Conservation (phyloP, 192 early-diverging fungal species). For the Coemansia sp. region DNA sequence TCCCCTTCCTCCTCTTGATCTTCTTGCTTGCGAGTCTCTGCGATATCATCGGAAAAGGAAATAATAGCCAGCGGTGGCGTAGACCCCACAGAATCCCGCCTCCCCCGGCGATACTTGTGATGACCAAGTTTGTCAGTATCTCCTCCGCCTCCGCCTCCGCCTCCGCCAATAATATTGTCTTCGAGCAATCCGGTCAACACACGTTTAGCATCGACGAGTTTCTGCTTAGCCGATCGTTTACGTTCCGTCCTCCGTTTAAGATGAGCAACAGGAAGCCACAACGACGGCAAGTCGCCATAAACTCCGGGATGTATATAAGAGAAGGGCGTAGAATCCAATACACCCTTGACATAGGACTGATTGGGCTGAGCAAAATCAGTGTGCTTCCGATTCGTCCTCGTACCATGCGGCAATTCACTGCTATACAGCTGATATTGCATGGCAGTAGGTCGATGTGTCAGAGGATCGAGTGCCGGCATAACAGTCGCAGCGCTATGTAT, state of each 20-base stretch:
- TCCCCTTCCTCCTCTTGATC: no score
- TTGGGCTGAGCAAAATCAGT: conserved; percentile 50
- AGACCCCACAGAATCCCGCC: background rate
- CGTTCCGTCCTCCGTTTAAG: conserved; percentile 23
- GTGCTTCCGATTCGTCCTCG: conserved; percentile 27
- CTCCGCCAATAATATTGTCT: conserved; percentile 37
- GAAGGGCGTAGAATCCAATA: conserved; percentile 46
- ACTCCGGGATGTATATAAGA: conserved; percentile 43
- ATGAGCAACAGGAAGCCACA: conserved; percentile 45
- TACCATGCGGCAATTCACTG: conserved; percentile 40
- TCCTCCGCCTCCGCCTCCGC: background rate
- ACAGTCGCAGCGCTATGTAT: conserved; percentile 17
- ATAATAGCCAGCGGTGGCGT: background rate
- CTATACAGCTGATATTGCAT: conserved; percentile 41
- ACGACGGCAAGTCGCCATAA: conserved; percentile 42
- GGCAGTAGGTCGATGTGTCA: conserved; percentile 8
- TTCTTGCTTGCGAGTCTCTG: no score
- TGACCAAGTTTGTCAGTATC: no score
- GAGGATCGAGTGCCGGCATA: conserved; percentile 10
- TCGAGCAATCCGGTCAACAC: conserved; percentile 17
- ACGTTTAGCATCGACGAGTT: conserved; percentile 8
- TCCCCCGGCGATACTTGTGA: no score
- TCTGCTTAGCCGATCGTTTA: conserved; percentile 11
- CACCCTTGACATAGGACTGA: conserved; percentile 25
- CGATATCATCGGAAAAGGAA: background rate